These are phyloP conservation scores for Xylaria sp. DNA, from an alignment of 2,329 filamentous ascomycete species.

Conservation along the genomic window DNA sequence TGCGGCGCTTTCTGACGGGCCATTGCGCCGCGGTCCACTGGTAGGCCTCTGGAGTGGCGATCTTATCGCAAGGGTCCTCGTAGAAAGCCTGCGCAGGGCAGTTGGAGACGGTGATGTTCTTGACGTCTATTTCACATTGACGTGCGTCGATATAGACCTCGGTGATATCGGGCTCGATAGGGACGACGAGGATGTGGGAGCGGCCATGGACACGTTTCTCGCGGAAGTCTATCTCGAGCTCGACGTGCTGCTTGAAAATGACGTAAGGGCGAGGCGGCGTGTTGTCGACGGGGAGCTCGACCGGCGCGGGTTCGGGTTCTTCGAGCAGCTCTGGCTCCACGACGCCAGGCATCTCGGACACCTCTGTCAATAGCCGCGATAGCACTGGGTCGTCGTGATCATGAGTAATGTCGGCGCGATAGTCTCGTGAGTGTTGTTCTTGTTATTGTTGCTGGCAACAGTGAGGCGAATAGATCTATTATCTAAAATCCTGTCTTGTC, in stretches of 20 bases:
- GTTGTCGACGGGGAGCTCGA: constrained; percentile 50
- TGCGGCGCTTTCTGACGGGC: constrained; percentile 76
- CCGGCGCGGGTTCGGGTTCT: constrained; percentile 43
- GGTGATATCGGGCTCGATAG: constrained; percentile 63
- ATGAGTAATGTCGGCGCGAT: constrained; percentile 29
- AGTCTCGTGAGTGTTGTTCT: not conserved
- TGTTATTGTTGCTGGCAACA: not conserved
- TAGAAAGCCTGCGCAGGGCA: constrained; percentile 60
- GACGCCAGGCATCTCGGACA: constrained; percentile 49
- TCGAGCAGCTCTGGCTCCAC: constrained; percentile 47
- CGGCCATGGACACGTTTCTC: constrained; percentile 79
- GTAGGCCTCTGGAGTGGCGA: constrained; percentile 70
- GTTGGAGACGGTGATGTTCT: constrained; percentile 64
- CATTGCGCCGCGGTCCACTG: constrained; percentile 78
- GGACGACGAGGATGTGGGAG: constrained; percentile 82
- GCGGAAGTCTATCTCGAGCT: constrained; percentile 88
- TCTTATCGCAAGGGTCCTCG: constrained; percentile 73
- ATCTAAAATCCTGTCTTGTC: not conserved
- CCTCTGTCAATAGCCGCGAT: constrained; percentile 41
- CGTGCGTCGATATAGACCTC: constrained; percentile 71
- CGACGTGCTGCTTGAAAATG: constrained; percentile 86
- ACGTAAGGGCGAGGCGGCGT: constrained; percentile 55
- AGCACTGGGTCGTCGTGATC: constrained; percentile 38
- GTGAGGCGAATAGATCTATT: not conserved
- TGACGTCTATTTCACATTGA: constrained; percentile 68